These are phyloP conservation scores for Saturnispora saitoi DNA, from an alignment of 805 yeast genomes.

Conservation along the genomic window DNA sequence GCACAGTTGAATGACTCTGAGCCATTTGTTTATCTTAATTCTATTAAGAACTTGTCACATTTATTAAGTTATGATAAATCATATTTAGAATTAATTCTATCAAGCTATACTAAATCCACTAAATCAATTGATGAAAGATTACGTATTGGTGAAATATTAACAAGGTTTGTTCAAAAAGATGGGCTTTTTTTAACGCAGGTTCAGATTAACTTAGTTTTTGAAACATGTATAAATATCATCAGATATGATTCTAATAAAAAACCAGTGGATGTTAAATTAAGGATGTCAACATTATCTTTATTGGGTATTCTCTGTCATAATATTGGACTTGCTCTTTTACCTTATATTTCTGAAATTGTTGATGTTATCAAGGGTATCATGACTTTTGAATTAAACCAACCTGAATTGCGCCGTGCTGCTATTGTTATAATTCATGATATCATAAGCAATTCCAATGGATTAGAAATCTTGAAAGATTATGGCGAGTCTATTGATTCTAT, in stretches of 20 bases:
- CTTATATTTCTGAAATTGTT: slow-evolving; percentile 44
- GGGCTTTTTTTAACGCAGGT: slow-evolving; percentile 37
- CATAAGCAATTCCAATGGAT: slow-evolving; percentile 34
- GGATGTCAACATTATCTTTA: slow-evolving; percentile 84
- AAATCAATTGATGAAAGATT: slow-evolving; percentile 53
- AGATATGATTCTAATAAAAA: neutral
- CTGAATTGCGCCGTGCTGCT: slow-evolving; percentile 61
- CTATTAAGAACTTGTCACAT: slow-evolving; percentile 66
- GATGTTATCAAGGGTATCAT: slow-evolving; percentile 77
- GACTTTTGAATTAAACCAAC: slow-evolving; percentile 40
- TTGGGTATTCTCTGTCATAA: slow-evolving; percentile 59
- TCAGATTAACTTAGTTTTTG: slow-evolving; percentile 37
- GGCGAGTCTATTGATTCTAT: slow-evolving; percentile 34
- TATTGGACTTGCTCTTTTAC: slow-evolving; percentile 37
- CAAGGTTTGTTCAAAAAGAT: slow-evolving; percentile 44
- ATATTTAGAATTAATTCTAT: slow-evolving; percentile 10
- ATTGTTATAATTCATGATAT: slow-evolving; percentile 60
- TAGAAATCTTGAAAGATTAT: slow-evolving; percentile 42
- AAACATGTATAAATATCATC: slow-evolving; percentile 4
- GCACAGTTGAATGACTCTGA: slow-evolving; percentile 66
- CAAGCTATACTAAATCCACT: slow-evolving; percentile 9
- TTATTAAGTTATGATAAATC: slow-evolving; percentile 38
- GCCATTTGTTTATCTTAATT: slow-evolving; percentile 80
- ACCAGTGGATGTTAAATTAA: slow-evolving; percentile 43
- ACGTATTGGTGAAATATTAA: slow-evolving; percentile 73